Conservation (phyloP, 1,284 basidiomycete species). For the Tilletia indica region DNA sequence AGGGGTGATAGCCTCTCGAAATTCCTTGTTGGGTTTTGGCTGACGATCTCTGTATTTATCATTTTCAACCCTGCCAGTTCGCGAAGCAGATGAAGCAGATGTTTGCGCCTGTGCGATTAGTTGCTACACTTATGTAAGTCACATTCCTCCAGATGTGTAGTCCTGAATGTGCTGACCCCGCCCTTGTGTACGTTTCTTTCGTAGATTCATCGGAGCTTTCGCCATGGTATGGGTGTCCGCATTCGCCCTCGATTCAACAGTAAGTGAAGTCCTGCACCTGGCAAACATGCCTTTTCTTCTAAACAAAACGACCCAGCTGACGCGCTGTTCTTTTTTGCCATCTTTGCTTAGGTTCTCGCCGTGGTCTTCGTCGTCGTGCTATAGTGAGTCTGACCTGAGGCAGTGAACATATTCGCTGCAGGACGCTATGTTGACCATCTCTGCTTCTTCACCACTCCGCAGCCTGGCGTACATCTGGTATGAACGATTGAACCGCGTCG, state of each 20-base stretch:
- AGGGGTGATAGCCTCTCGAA: too few relatives aligned
- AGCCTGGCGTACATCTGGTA: constrained; percentile 33
- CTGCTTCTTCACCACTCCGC: background rate
- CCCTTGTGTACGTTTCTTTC: background rate
- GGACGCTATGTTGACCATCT: too few relatives aligned
- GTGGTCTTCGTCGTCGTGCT: constrained; percentile 46
- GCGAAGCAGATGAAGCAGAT: constrained; percentile 63
- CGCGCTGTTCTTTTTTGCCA: background rate
- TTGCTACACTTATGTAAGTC: constrained; percentile 68
- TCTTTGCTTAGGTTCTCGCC: constrained; percentile 26
- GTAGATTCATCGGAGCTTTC: constrained; percentile 64
- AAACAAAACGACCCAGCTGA: too few relatives aligned
- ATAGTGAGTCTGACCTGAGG: constrained; percentile 21
- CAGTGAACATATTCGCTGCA: too few relatives aligned
- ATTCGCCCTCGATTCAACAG: constrained; percentile 38
- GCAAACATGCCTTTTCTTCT: too few relatives aligned
- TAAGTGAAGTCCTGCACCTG: constrained; percentile 16
- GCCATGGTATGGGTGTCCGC: constrained; percentile 49
- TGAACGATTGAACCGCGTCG: constrained; percentile 14
- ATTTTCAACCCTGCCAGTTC: constrained; percentile 23
- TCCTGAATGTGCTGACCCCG: too few relatives aligned
- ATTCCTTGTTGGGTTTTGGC: too few relatives aligned
- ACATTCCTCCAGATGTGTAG: background rate
- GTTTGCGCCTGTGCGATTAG: constrained; percentile 87
- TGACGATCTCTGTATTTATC: too few relatives aligned